phyloP scores from a whole-genome alignment of 2,329 filamentous ascomycete genomes.

The Epichloe aotearoae region DNA sequence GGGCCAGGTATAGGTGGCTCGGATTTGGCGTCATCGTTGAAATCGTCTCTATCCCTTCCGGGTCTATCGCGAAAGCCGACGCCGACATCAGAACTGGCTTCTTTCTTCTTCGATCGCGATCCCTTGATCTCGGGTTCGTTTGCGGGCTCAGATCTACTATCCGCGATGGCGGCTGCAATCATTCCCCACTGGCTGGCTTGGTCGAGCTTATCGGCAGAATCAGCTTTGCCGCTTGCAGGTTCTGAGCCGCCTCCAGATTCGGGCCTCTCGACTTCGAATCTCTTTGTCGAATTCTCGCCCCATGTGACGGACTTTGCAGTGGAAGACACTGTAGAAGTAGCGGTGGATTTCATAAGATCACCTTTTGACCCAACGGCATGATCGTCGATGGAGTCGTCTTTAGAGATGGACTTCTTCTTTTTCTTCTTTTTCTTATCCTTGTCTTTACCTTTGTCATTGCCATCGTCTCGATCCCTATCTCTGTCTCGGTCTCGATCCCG shows the following conservation, averaged over 20 bases:
- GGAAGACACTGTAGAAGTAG: slow-evolving; percentile 12
- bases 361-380: slow-evolving; percentile 26
- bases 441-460: slow-evolving; percentile 7
- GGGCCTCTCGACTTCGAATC: slow-evolving; percentile 48
- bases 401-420: slow-evolving; percentile 11
- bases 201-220: slow-evolving; percentile 19
- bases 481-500: background rate
- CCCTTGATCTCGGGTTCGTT: slow-evolving; percentile 18
- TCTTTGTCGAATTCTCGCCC: slow-evolving; percentile 52
- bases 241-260: slow-evolving; percentile 26
- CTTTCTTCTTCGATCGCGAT: slow-evolving; percentile 4
- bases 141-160: slow-evolving; percentile 24
- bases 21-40: slow-evolving; percentile 27
- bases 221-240: slow-evolving; percentile 12
- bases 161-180: slow-evolving; percentile 36
- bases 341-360: slow-evolving; percentile 23
- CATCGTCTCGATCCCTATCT: background rate
- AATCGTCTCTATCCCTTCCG: slow-evolving; percentile 10
- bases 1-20: slow-evolving; percentile 41
- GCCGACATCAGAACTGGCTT: slow-evolving; percentile 5
- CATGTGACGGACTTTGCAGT: slow-evolving; percentile 47
- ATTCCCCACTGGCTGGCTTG: slow-evolving; percentile 37
- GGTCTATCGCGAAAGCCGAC: slow-evolving; percentile 9
- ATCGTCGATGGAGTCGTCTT: slow-evolving; percentile 16
- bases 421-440: slow-evolving; percentile 9